These are phyloP conservation scores for Phytophthora pistaciae DNA, from an alignment of 352 stramenopile species.

Conservation along the genomic window DNA sequence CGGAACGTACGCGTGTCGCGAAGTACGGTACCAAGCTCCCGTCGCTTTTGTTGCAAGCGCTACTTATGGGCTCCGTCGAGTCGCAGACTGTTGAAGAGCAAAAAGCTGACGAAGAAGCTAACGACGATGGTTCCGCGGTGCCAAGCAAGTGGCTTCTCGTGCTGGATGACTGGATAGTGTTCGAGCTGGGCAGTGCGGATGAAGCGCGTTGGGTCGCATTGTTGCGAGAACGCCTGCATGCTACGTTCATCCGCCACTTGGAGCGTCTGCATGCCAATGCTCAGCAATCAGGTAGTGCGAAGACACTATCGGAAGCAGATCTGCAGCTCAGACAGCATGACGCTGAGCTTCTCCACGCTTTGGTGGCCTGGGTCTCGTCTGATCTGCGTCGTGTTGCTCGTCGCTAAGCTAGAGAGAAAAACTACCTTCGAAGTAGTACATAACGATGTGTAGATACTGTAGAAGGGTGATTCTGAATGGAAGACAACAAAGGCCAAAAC, in stretches of 20 bases:
- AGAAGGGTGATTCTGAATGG: not conserved
- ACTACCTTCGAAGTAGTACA: not conserved
- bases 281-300: conserved; percentile 21
- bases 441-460: not conserved
- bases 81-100: conserved; percentile 44
- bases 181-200: conserved; percentile 51
- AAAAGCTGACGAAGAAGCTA: conserved; percentile 15
- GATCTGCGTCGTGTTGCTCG: conserved; percentile 43
- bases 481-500: not conserved
- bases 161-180: conserved; percentile 83
- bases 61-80: conserved; percentile 72
- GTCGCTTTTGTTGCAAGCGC: conserved; percentile 59
- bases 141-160: conserved; percentile 57
- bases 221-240: conserved; percentile 66
- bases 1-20: conserved; percentile 65
- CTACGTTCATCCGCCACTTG: conserved; percentile 74
- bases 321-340: conserved; percentile 57
- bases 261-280: conserved; percentile 58
- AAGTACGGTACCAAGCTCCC: conserved; percentile 80
- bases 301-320: conserved; percentile 10
- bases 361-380: conserved; percentile 61
- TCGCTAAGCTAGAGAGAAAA: conserved; percentile 1
- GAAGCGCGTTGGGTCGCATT: conserved; percentile 58
- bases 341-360: conserved; percentile 51
- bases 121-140: conserved; percentile 5